Percentiles rank a stretch among this genome's conserved stretches.
Evolutionary conservation across 129 eudicot genomes (phyloP).

Genomic region (Artemisia annua): DNA sequence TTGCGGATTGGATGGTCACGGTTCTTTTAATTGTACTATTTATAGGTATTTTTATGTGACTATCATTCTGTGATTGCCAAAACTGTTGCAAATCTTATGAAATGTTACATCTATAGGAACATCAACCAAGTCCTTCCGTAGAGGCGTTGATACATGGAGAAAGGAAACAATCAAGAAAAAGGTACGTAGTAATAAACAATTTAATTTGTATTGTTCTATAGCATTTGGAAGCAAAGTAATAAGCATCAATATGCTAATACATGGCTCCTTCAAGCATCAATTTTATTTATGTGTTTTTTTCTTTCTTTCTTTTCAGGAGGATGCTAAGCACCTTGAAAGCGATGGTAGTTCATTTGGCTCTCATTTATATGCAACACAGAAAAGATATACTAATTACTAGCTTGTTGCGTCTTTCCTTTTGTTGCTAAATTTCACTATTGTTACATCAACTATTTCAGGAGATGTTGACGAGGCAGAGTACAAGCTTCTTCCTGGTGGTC

Average conservation of each 20-base stretch:
- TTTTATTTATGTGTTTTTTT: neutral
- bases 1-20: slow-evolving; percentile 99
- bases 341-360: slow-evolving; percentile 46
- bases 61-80: neutral
- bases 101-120: slow-evolving; percentile 6
- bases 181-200: slow-evolving; percentile 44
- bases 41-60: slow-evolving; percentile 47
- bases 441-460: neutral
- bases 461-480: slow-evolving; percentile 62
- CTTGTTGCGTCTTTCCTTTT: neutral
- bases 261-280: neutral
- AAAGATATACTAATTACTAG: neutral
- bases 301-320: slow-evolving; percentile 52
- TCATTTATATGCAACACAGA: neutral
- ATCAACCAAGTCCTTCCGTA: slow-evolving; percentile 75
- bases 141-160: slow-evolving; percentile 94
- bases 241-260: no score
- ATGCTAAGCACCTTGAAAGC: slow-evolving; percentile 52
- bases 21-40: slow-evolving; percentile 83
- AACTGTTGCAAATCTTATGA: no score
- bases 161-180: slow-evolving; percentile 83
- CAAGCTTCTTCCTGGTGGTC: slow-evolving; percentile 85
- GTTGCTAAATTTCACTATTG: neutral
- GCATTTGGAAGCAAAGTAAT: neutral
- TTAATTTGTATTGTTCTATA: neutral